Evolutionary conservation across 148 eudicot genomes (phyloP).

Genomic region (Rhododendron ovatum): DNA sequence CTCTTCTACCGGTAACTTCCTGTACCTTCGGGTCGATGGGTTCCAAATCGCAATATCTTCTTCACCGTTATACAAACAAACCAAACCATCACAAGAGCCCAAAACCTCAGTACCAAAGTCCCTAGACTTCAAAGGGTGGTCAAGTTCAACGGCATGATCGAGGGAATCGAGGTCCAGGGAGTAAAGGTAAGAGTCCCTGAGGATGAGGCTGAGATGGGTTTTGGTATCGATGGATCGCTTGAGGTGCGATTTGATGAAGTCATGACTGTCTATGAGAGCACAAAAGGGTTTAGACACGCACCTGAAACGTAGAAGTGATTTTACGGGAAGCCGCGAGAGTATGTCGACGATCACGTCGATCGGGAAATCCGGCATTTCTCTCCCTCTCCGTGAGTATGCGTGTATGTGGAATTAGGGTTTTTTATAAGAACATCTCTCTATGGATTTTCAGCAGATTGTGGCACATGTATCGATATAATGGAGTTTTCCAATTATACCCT

Average conservation of each 20-base stretch:
- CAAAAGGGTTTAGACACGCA: neutral
- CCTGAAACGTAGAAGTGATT: neutral
- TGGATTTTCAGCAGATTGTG: too few species aligned
- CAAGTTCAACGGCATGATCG: neutral
- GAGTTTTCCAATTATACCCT: too few species aligned
- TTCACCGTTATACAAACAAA: neutral
- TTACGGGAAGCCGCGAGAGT: neutral
- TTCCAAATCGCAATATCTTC: neutral
- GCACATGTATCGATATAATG: too few species aligned
- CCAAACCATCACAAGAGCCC: slow-evolving; percentile 25
- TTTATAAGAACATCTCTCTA: too few species aligned
- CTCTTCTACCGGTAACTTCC: neutral
- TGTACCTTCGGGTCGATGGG: neutral
- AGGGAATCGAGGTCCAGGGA: neutral
- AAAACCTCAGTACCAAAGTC: slow-evolving; percentile 15
- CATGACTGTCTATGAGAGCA: neutral
- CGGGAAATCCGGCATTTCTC: neutral
- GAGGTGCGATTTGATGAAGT: neutral
- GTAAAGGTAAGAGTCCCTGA: neutral
- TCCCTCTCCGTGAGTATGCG: neutral
- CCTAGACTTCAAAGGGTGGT: slow-evolving; percentile 13
- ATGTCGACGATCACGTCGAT: neutral
- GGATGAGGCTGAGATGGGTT: neutral
- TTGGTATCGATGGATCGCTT: slow-evolving; percentile 2
- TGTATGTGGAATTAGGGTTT: too few species aligned